Evolutionary conservation across 2,329 filamentous ascomycete species (phyloP).

Genomic region (Claviceps africana): DNA sequence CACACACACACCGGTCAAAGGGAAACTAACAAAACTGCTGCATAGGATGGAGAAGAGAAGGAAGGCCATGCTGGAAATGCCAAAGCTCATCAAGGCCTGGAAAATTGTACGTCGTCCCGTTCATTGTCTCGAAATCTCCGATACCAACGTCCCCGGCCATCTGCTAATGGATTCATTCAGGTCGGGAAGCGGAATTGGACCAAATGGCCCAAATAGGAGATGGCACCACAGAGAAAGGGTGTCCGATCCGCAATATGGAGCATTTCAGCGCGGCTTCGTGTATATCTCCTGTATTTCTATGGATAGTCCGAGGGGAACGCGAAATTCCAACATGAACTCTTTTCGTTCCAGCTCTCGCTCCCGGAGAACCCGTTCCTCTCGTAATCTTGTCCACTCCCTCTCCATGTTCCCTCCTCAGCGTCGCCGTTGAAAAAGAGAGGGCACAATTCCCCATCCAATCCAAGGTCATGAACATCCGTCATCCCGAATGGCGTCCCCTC

Average conservation of each 20-base stretch:
- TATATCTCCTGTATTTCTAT: slow-evolving; percentile 21
- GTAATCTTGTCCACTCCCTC: neutral
- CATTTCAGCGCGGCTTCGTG: slow-evolving; percentile 11
- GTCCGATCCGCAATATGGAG: neutral
- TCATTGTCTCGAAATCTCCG: neutral
- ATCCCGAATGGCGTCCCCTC: no score
- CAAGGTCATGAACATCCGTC: neutral
- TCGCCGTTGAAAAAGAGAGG: neutral
- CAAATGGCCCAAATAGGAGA: slow-evolving; percentile 40
- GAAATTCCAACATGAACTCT: no score
- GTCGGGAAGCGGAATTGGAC: slow-evolving; percentile 41
- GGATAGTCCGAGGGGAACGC: slow-evolving; percentile 8
- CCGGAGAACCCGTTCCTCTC: no score
- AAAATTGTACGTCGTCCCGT: slow-evolving; percentile 56
- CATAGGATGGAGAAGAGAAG: slow-evolving; percentile 70
- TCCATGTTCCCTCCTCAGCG: neutral
- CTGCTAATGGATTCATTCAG: slow-evolving; percentile 26
- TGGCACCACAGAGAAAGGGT: neutral
- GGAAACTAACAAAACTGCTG: slow-evolving; percentile 4
- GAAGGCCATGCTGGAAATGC: slow-evolving; percentile 91
- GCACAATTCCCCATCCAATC: no score
- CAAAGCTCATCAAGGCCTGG: slow-evolving; percentile 80
- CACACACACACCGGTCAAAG: no score
- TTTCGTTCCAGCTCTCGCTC: no score
- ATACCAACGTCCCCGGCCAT: neutral